Conservation (phyloP, 2,329 filamentous ascomycete species). For the Onygenales sp. region DNA sequence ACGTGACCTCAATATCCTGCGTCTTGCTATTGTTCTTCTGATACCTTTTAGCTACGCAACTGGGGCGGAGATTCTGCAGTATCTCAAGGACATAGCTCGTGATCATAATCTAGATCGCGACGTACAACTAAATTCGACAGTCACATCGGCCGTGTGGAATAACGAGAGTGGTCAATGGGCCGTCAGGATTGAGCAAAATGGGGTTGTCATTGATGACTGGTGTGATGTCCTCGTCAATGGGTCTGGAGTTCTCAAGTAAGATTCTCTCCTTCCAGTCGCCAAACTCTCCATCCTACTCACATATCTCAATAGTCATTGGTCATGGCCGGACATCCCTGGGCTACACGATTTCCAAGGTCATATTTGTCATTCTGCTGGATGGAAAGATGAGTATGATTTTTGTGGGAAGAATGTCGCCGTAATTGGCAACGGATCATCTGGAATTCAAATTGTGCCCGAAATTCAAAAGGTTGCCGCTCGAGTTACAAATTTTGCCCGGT, state of each 20-base stretch:
- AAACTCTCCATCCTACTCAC: not conserved
- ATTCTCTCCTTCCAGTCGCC: not conserved
- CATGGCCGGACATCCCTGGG: slow-evolving; percentile 26
- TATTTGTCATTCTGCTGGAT: slow-evolving; percentile 21
- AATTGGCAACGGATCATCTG: slow-evolving; percentile 17
- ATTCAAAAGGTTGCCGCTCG: not conserved
- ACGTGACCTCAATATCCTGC: slow-evolving; percentile 49
- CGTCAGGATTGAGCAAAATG: slow-evolving; percentile 18
- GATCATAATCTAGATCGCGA: slow-evolving; percentile 57
- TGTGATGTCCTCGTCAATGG: slow-evolving; percentile 27
- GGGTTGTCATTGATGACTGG: slow-evolving; percentile 15
- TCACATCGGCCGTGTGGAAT: slow-evolving; percentile 49
- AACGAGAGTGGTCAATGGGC: slow-evolving; percentile 28
- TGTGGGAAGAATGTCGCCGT: slow-evolving; percentile 13
- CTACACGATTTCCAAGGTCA: slow-evolving; percentile 23
- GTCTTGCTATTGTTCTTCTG: slow-evolving; percentile 34
- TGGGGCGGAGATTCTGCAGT: slow-evolving; percentile 57
- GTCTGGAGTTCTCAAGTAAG: slow-evolving; percentile 22
- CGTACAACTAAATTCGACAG: slow-evolving; percentile 44
- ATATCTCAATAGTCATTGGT: slow-evolving; percentile 10
- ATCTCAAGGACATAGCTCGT: slow-evolving; percentile 53
- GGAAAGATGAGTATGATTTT: slow-evolving; percentile 19
- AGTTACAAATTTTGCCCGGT: not conserved
- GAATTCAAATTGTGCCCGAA: slow-evolving; percentile 14
- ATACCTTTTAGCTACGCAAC: slow-evolving; percentile 42